phyloP scores from a whole-genome alignment of 2,329 filamentous ascomycete species.

The Davidsoniella virescens region DNA sequence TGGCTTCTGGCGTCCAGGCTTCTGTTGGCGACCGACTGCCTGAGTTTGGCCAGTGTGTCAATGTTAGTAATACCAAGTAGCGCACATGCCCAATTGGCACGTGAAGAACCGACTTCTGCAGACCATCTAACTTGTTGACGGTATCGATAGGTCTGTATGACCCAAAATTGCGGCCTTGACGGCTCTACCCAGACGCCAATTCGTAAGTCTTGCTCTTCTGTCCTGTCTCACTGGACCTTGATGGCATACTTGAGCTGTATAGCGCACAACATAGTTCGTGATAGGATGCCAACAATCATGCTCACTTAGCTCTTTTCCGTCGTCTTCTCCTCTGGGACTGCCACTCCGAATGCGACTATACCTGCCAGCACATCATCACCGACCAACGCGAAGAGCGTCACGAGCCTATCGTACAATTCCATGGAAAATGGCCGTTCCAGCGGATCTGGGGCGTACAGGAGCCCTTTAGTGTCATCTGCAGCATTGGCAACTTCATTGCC shows the following conservation, averaged over 20 bases:
- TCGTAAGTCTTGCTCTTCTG: conserved; percentile 36
- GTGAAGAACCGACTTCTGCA: not conserved
- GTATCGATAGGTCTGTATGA: conserved; percentile 50
- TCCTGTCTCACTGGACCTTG: conserved; percentile 7
- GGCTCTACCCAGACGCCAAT: conserved; percentile 36
- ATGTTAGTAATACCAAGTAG: not conserved
- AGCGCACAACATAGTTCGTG: too few relatives aligned
- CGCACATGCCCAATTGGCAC: not conserved
- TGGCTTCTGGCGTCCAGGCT: conserved; percentile 34
- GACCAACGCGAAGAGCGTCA: conserved; percentile 47
- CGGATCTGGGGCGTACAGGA: conserved; percentile 88
- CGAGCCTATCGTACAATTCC: conserved; percentile 70
- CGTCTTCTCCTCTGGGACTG: conserved; percentile 87
- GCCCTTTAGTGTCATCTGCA: conserved; percentile 85
- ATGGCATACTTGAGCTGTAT: too few relatives aligned
- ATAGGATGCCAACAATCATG: conserved; percentile 3
- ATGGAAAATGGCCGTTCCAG: conserved; percentile 97
- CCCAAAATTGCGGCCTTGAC: conserved; percentile 59
- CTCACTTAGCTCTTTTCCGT: conserved; percentile 54
- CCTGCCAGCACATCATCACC: conserved; percentile 89
- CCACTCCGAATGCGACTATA: conserved; percentile 89
- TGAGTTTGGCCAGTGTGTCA: conserved; percentile 65
- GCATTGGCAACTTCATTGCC: conserved; percentile 74
- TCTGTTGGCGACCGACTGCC: conserved; percentile 73
- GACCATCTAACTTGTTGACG: not conserved